Evolutionary conservation across 148 eudicot species (phyloP), one percentile per base, ranked within the genome.

Genomic region (Heliosperma pusillum): DNA sequence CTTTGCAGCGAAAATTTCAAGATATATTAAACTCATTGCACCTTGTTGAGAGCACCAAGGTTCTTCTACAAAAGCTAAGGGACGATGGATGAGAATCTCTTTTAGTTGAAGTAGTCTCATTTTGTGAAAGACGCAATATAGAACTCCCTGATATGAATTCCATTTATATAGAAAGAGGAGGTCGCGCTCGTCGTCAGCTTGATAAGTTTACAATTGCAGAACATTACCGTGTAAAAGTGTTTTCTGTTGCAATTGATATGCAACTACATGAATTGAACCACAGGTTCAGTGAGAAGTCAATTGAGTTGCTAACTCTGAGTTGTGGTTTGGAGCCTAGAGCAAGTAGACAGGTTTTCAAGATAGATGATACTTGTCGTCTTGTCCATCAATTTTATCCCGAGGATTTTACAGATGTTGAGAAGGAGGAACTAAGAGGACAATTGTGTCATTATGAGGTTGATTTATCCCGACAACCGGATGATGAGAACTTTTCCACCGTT

Each of bases 331-430:
- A 83, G 58, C 76, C 79, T 10, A 70, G 63, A 25, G 70, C 36
- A 25, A 21, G 55, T 4, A 59, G 27, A 21, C n/a, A 50, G 25
- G 55, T 26, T 2, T 74, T 83, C 19, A 45, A 77, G 11, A n/a
- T 74, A 4, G 50, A 76, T 1, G 11, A 72, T 53, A 80, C 80
- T 55, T 73, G 71, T 44, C 74, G 76, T 9, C 73, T 83, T 53
- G 80, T 55, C 4, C 5, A 19, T 10, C 62, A 69, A 9, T 80
- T 25, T 52, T 83, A 80, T 74, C 78, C 78, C 1, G 20, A 44
- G 0, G 78, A 83, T 42, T 77, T 77, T 33, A 66, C 64, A 0
- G 42, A 57, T 3, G 13, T 26, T 44, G 78, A 83, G 15, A 73
- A 52, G 27, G 7, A 21, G 10, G 24, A 29, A 5, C 29, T 75